Base-by-base conservation (phyloP, 2,329 filamentous ascomycete species). In the Alternaria sp. region DNA sequence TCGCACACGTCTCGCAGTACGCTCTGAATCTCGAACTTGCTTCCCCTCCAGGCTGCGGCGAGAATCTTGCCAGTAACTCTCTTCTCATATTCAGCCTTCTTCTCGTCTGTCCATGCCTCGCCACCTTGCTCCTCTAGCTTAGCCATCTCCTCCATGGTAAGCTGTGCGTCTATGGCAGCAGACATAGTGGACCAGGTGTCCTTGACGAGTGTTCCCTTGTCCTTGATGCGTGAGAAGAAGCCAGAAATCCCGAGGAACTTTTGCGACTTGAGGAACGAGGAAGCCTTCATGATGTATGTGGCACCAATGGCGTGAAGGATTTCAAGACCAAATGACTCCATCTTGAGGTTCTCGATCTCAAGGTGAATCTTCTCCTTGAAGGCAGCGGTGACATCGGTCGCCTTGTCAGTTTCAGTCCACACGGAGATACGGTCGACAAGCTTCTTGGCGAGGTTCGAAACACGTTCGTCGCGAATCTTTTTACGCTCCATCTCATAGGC, bases 71-170 rank as follows among this genome's bases (percentile, higher is more conserved):
- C 96, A 10, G 96, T 99, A 23, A 98, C 95, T 72, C 91, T 90
- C 77, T 95, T 91, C 85, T 98, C 96, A 75, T 97, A 97, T 83
- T 99, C 96, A 45, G 90, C 90, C 82, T 94, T 93, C 85, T 92
- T 94, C 88, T 98, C 96, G 67, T 99, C 96, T 1, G 96, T 98
- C 96, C 96, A 99, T 65, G 97, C 93, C 59, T 97, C 96, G 53
- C 96, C 96, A 57, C 95, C 96, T 75, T 90, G 90, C 84, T 97
- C 92, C 83, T 99, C 96, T 81, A 95, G 86, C 80, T 95, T 93
- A 58, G 93, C 94, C 96, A 99, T 98, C 81, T 97, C 95, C 84
- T 99, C 95, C 89, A 99, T 97, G 63, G 94, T 97, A 84, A 97
- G 91, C 83, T 99, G 96, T 25, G 96, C 96, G 77, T 97, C 94